These are phyloP conservation scores for Mortierella sp. DNA, from an alignment of 371 early-diverging fungal genomes.

Conservation along the genomic window DNA sequence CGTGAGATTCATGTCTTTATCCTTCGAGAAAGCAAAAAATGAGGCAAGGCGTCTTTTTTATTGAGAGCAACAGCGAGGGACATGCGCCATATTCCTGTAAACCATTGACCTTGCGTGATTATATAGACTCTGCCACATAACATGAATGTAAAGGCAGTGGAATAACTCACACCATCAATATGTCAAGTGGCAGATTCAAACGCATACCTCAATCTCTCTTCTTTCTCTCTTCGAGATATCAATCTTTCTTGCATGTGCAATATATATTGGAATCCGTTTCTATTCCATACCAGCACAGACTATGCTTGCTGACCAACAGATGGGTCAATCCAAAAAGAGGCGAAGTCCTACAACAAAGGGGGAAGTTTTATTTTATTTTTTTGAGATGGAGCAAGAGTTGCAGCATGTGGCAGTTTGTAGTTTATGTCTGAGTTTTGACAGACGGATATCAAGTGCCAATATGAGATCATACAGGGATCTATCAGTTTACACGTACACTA, in stretches of 20 bases:
- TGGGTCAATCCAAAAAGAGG: too few species aligned
- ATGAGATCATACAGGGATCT: too few species aligned
- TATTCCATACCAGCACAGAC: not conserved
- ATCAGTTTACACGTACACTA: too few species aligned
- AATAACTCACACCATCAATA: not conserved
- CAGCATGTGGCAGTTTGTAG: too few species aligned
- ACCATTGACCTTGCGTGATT: not conserved
- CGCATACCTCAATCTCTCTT: not conserved
- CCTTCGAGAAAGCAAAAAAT: not conserved
- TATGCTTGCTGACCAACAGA: not conserved
- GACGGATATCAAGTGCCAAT: too few species aligned
- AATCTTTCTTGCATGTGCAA: not conserved
- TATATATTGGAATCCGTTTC: not conserved
- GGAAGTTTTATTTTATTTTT: too few species aligned
- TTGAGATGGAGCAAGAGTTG: too few species aligned
- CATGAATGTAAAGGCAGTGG: not conserved
- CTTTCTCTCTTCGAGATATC: not conserved
- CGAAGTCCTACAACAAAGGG: too few species aligned
- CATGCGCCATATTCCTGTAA: not conserved
- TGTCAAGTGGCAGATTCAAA: too few species aligned
- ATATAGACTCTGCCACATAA: slow-evolving; percentile 1
- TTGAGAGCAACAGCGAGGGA: slow-evolving; percentile 2
- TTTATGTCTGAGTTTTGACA: too few species aligned
- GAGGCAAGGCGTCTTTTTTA: slow-evolving; percentile 3
- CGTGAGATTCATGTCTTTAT: not conserved